phyloP scores from a whole-genome alignment of 345 rosid genomes.

The Geranium brycei region DNA sequence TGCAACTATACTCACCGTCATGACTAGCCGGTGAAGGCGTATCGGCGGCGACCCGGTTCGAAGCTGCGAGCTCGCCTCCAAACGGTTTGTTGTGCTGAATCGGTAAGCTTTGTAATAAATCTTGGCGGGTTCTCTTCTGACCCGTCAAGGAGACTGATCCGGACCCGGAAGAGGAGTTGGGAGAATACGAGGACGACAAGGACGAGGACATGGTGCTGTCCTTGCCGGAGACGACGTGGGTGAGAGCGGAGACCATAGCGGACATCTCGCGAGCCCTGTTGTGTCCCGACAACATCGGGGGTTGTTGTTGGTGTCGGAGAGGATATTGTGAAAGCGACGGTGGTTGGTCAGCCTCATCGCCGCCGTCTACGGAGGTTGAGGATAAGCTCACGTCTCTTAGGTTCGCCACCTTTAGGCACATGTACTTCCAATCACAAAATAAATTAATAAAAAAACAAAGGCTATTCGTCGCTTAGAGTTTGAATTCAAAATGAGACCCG shows the following conservation, averaged over 20 bases:
- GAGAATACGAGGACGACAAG: slow-evolving; percentile 9
- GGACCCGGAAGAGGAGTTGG: background rate
- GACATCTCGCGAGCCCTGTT: slow-evolving; percentile 42
- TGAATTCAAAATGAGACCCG: too few species aligned
- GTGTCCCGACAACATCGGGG: slow-evolving; percentile 22
- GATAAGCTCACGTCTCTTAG: background rate
- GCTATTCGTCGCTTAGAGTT: too few species aligned
- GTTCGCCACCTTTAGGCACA: background rate
- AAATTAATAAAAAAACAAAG: too few species aligned
- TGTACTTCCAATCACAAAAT: too few species aligned
- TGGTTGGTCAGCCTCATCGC: background rate
- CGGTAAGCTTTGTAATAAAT: too few species aligned
- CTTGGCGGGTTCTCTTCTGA: background rate
- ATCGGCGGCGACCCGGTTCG: too few species aligned
- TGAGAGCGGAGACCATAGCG: slow-evolving; percentile 58
- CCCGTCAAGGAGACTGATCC: slow-evolving; percentile 1
- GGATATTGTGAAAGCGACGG: background rate
- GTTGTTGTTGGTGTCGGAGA: background rate
- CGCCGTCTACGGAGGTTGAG: background rate
- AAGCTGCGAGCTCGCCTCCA: too few species aligned
- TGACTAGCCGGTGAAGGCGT: too few species aligned
- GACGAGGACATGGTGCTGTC: background rate
- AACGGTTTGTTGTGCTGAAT: too few species aligned
- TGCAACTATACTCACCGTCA: too few species aligned
- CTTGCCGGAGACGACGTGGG: slow-evolving; percentile 45